A percentile compares a stretch with the other conserved stretches of the same genome.
Conservation (phyloP, 106 monocot species). For the Dioscorea dumetorum region DNA sequence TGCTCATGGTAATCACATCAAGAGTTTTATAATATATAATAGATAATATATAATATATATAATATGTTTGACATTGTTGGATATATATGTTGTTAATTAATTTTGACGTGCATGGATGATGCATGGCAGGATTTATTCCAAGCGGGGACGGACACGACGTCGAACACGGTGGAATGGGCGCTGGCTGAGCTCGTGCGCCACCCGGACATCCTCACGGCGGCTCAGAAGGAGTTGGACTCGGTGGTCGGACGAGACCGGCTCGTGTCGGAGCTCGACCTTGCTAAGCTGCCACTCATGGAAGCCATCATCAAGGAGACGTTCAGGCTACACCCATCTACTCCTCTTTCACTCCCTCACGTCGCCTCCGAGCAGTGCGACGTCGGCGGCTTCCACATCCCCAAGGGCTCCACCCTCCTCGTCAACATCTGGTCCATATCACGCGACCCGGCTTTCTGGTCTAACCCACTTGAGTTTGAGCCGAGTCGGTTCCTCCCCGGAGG, state of each 20-base stretch:
- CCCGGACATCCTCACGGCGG: constrained; percentile 21
- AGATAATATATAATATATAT: too few species aligned
- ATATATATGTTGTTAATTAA: not conserved
- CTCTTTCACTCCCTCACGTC: constrained; percentile 12
- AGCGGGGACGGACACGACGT: too few species aligned
- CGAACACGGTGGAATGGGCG: too few species aligned
- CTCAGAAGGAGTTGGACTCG: constrained; percentile 34
- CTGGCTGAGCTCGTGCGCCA: constrained; percentile 10
- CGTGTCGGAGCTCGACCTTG: constrained; percentile 31
- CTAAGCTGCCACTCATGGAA: not conserved
- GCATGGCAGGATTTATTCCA: constrained; percentile 5
- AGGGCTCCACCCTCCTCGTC: not conserved
- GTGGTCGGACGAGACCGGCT: constrained; percentile 35
- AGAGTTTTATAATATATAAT: too few species aligned
- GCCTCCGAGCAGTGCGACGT: not conserved
- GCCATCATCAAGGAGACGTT: too few species aligned
- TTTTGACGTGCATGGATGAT: too few species aligned
- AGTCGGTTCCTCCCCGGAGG: constrained; percentile 2
- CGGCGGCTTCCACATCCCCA: not conserved
- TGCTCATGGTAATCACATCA: constrained; percentile 41
- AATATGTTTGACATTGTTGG: too few species aligned
- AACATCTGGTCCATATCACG: constrained; percentile 1
- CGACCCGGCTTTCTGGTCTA: not conserved
- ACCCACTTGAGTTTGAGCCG: constrained; percentile 1
- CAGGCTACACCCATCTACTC: too few species aligned